These are phyloP conservation scores for Penicillium cinerascens DNA, from an alignment of 495 filamentous ascomycete species.

Conservation along the genomic window DNA sequence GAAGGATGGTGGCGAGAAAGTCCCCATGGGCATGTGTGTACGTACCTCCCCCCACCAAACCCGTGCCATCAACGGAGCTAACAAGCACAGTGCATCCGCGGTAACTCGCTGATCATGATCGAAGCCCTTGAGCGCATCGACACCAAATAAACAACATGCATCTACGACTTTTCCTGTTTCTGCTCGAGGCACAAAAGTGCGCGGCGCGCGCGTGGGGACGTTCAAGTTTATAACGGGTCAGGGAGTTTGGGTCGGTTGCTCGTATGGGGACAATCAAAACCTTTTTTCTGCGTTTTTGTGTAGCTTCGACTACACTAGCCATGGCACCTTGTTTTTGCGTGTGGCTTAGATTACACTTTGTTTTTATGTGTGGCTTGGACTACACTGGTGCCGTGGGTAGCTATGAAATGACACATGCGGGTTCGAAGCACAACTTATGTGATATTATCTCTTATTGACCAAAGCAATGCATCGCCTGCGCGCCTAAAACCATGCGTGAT, in stretches of 20 bases:
- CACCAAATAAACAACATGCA: slow-evolving; percentile 38
- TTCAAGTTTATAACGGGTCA: slow-evolving; percentile 30
- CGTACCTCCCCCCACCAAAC: slow-evolving; percentile 15
- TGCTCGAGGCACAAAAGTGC: slow-evolving; percentile 12
- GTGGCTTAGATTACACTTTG: neutral
- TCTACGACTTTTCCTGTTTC: slow-evolving; percentile 16
- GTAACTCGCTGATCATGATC: slow-evolving; percentile 94
- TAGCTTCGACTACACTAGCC: neutral
- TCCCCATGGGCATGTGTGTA: slow-evolving; percentile 89
- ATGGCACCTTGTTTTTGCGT: neutral
- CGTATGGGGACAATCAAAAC: slow-evolving; percentile 37
- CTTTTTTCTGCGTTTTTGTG: slow-evolving; percentile 22
- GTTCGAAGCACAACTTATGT: slow-evolving; percentile 1
- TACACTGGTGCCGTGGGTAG: neutral
- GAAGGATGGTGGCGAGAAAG: slow-evolving; percentile 88
- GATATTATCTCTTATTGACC: slow-evolving; percentile 12
- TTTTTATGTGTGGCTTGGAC: neutral
- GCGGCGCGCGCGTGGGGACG: slow-evolving; percentile 13
- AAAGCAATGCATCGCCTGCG: slow-evolving; percentile 6
- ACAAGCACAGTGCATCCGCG: slow-evolving; percentile 63
- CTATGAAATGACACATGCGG: neutral
- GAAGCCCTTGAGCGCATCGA: slow-evolving; percentile 67
- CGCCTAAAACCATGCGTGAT: slow-evolving; percentile 16
- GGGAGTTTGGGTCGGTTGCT: slow-evolving; percentile 41
- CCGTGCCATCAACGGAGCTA: neutral